Conservation (phyloP, 345 rosid genomes). For the Aquilaria malaccensis region DNA sequence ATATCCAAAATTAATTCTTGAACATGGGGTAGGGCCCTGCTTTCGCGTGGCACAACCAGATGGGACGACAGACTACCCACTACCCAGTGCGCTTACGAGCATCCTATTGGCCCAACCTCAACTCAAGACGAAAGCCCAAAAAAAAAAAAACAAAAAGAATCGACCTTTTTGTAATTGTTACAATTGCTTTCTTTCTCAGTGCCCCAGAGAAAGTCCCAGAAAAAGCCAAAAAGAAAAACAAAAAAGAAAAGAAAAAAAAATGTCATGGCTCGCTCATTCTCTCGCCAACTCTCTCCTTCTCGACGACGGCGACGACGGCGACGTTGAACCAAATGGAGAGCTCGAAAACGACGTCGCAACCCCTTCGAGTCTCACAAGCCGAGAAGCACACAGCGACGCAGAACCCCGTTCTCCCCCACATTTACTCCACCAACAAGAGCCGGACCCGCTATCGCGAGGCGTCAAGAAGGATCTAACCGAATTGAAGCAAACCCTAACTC, state of each 20-base stretch:
- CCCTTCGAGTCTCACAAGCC: constrained; percentile 15
- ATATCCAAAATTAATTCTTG: too few species aligned
- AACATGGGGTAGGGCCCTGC: too few species aligned
- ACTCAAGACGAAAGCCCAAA: too few species aligned
- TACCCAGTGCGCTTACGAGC: not conserved
- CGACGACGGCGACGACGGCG: constrained; percentile 44
- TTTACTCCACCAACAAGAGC: constrained; percentile 19
- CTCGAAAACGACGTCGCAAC: constrained; percentile 26
- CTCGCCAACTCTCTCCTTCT: constrained; percentile 70
- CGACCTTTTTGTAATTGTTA: not conserved
- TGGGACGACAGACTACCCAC: not conserved
- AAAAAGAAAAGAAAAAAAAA: constrained; percentile 4
- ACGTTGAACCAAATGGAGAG: not conserved
- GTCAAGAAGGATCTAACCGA: constrained; percentile 85
- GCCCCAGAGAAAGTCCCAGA: not conserved
- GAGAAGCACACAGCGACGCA: constrained; percentile 8
- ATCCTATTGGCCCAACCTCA: too few species aligned
- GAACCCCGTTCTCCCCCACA: constrained; percentile 9
- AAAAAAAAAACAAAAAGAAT: too few species aligned
- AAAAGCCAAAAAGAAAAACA: constrained; percentile 1
- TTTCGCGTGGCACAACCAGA: constrained; percentile 9
- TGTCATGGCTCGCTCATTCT: constrained; percentile 92
- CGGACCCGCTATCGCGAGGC: constrained; percentile 52
- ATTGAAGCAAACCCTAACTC: constrained; percentile 57
- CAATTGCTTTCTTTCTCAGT: constrained; percentile 17